These are phyloP conservation scores for Spatholobus suberectus DNA, from an alignment of 306 rosid species.

Conservation along the genomic window DNA sequence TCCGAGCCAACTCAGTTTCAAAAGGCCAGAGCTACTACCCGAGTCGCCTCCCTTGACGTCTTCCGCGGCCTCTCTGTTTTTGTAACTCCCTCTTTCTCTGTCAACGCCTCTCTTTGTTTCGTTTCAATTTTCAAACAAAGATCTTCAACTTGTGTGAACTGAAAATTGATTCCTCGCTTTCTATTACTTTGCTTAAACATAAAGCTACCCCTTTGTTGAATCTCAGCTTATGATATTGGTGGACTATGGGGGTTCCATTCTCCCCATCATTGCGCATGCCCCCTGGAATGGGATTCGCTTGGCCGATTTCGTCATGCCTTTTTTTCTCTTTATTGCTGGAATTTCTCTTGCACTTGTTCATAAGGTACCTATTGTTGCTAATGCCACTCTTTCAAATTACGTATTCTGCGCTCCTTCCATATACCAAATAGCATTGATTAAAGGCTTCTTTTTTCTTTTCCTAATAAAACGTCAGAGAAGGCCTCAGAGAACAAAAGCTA, in stretches of 20 bases:
- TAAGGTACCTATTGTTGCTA: slow-evolving; percentile 55
- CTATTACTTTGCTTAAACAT: background rate
- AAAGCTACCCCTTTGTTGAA: background rate
- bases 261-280: slow-evolving; percentile 77
- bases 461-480: slow-evolving; percentile 52
- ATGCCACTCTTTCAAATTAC: background rate
- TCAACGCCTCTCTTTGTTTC: too few relatives aligned
- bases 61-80: slow-evolving; percentile 95
- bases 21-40: slow-evolving; percentile 22
- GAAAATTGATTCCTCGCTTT: background rate
- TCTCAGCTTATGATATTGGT: slow-evolving; percentile 87
- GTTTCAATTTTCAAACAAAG: too few relatives aligned
- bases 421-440: background rate
- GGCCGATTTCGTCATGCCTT: slow-evolving; percentile 93
- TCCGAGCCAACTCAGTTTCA: slow-evolving; percentile 32
- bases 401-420: background rate
- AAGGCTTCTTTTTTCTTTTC: background rate
- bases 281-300: slow-evolving; percentile 86
- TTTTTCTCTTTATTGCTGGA: slow-evolving; percentile 85
- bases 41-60: slow-evolving; percentile 87
- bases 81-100: slow-evolving; percentile 53
- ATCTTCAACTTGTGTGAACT: background rate
- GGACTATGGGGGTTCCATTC: slow-evolving; percentile 74
- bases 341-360: slow-evolving; percentile 75
- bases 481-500: slow-evolving; percentile 58